Percentiles rank a stretch among this genome's conserved stretches.
Conservation (phyloP, 1,284 basidiomycete species). For the Porodaedalea pini region DNA sequence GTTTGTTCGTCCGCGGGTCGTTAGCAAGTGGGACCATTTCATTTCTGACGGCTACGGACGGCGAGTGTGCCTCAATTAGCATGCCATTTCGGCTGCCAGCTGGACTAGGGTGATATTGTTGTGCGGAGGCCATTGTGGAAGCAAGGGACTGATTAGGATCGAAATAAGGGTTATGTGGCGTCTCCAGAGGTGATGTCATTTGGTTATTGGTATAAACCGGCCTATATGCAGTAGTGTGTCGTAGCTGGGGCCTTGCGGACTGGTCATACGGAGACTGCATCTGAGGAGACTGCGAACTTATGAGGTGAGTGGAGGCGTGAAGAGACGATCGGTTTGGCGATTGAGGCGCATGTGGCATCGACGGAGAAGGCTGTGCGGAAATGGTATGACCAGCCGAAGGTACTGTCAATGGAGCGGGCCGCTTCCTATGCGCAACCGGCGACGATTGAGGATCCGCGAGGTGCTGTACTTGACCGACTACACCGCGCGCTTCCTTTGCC, state of each 20-base stretch:
- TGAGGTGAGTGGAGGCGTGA: background rate
- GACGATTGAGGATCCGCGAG: background rate
- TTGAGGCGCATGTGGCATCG: background rate
- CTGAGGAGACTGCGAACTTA: background rate
- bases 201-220: constrained; percentile 12
- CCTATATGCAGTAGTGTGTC: background rate
- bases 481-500: background rate
- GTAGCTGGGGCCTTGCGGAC: background rate
- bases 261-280: background rate
- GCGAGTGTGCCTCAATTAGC: too few relatives aligned
- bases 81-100: too few relatives aligned
- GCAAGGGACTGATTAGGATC: constrained; percentile 16
- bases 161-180: constrained; percentile 13
- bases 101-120: background rate
- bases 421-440: constrained; percentile 1
- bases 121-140: background rate
- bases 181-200: constrained; percentile 5
- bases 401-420: constrained; percentile 4
- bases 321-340: background rate
- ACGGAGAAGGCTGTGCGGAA: constrained; percentile 8
- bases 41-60: too few relatives aligned
- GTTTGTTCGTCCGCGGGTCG: background rate
- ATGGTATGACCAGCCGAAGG: background rate
- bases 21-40: background rate
- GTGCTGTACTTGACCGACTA: background rate